Percentiles rank a stretch among this genome's conserved stretches.
These are phyloP conservation scores for Allomyces arbusculus DNA, from an alignment of 192 early-diverging fungal species.

Conservation along the genomic window DNA sequence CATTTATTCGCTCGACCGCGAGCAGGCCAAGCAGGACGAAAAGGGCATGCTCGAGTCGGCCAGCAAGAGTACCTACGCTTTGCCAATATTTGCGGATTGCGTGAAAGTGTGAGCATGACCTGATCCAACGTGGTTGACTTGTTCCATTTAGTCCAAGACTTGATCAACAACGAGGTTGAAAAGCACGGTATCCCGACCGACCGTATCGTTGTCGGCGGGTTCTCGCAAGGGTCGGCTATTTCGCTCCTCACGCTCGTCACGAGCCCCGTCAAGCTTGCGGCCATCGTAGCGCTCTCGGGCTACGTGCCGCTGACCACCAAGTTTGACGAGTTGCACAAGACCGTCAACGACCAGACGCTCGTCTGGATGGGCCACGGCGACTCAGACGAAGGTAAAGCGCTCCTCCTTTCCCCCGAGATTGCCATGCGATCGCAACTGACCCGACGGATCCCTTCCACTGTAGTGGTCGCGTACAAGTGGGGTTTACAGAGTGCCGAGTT, in stretches of 20 bases:
- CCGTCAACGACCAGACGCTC: conserved; percentile 45
- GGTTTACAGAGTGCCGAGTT: conserved; percentile 43
- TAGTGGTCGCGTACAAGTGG: conserved; percentile 45
- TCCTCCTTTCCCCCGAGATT: not conserved
- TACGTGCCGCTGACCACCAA: conserved; percentile 44
- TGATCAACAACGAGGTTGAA: conserved; percentile 55
- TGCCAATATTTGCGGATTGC: not conserved
- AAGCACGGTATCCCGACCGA: conserved; percentile 44
- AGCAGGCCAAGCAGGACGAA: conserved; percentile 41
- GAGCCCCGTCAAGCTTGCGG: conserved; percentile 43
- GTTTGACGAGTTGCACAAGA: conserved; percentile 23
- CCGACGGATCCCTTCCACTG: not conserved
- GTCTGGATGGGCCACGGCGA: conserved; percentile 74
- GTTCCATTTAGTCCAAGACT: conserved; percentile 17
- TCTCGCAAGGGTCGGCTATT: conserved; percentile 79
- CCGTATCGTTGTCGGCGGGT: conserved; percentile 81
- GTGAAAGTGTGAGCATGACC: conserved; percentile 1
- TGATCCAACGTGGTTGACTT: not conserved
- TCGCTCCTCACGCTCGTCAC: conserved; percentile 48
- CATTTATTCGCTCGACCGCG: conserved; percentile 27
- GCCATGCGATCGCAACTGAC: not conserved
- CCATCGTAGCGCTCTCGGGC: conserved; percentile 51
- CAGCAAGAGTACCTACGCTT: conserved; percentile 7
- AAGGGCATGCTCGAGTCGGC: conserved; percentile 43
- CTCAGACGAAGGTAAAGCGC: conserved; percentile 28